Evolutionary conservation across 495 filamentous ascomycete species (phyloP).

Genomic region (Cercophora sp.): DNA sequence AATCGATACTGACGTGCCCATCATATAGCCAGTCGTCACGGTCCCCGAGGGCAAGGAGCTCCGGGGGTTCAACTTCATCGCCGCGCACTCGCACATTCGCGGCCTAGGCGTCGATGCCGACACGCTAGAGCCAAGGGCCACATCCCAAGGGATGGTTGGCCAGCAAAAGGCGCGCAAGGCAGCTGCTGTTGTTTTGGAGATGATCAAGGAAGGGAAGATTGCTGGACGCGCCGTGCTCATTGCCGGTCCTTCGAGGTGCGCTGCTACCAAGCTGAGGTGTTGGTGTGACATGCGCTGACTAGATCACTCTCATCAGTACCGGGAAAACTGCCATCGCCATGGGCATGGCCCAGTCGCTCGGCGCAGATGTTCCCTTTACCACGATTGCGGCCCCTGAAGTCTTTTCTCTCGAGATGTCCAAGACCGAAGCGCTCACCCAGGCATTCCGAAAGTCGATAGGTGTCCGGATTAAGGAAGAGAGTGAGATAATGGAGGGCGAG

Average conservation of each 20-base stretch:
- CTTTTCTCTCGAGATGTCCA: constrained; percentile 98
- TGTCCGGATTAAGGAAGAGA: constrained; percentile 95
- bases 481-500: constrained; percentile 98
- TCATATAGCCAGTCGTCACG: constrained; percentile 75
- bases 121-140: constrained; percentile 75
- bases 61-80: constrained; percentile 90
- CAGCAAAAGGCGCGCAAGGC: constrained; percentile 96
- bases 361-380: constrained; percentile 91
- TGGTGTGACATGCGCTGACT: too few species aligned
- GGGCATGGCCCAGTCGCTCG: constrained; percentile 96
- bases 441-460: constrained; percentile 97
- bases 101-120: constrained; percentile 91
- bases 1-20: background rate
- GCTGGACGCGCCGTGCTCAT: constrained; percentile 93
- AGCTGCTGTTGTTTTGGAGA: constrained; percentile 90
- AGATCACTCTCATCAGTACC: constrained; percentile 65
- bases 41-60: constrained; percentile 92
- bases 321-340: constrained; percentile 98
- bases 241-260: constrained; percentile 79
- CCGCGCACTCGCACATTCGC: constrained; percentile 96
- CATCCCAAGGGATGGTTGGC: constrained; percentile 95
- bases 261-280: too few species aligned
- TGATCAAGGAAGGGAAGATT: constrained; percentile 98
- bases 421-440: constrained; percentile 95
- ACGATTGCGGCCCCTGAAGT: constrained; percentile 94